Conservation (phyloP, 345 rosid genomes). For the Jatropha curcas region DNA sequence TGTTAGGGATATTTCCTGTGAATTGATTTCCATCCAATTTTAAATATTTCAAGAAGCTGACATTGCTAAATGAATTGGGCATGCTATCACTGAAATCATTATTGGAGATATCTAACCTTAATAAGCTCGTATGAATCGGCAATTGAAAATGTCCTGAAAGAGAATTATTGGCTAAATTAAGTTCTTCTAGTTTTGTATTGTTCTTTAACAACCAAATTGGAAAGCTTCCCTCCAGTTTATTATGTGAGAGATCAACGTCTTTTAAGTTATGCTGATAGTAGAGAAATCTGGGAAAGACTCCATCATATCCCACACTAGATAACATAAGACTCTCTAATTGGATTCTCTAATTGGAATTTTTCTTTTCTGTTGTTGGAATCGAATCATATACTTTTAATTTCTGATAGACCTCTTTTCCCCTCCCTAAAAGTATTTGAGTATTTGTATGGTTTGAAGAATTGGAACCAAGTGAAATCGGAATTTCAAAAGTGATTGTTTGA, state of each 20-base stretch:
- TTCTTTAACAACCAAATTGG: slow-evolving; percentile 10
- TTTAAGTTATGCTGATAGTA: neutral
- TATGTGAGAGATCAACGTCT: neutral
- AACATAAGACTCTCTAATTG: neutral
- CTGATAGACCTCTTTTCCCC: neutral
- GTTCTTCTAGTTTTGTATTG: neutral
- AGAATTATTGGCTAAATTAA: neutral
- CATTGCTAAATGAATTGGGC: neutral
- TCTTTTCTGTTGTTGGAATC: no score
- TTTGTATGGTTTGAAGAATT: slow-evolving; percentile 9
- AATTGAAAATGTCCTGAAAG: neutral
- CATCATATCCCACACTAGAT: neutral
- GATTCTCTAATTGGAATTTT: no score
- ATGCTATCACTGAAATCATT: neutral
- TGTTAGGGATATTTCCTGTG: neutral
- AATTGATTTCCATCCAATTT: neutral
- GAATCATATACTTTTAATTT: neutral
- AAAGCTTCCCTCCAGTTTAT: neutral
- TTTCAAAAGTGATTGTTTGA: slow-evolving; percentile 6
- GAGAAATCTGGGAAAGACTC: slow-evolving; percentile 1
- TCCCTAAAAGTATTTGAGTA: neutral
- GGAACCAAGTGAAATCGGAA: slow-evolving; percentile 12
- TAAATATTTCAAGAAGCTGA: neutral
- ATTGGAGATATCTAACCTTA: neutral
- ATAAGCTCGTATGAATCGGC: neutral